A percentile compares a stretch with the other conserved stretches of the same genome.
Conservation (phyloP, 2,329 filamentous ascomycete genomes). For the Aspergillus carbonarius region DNA sequence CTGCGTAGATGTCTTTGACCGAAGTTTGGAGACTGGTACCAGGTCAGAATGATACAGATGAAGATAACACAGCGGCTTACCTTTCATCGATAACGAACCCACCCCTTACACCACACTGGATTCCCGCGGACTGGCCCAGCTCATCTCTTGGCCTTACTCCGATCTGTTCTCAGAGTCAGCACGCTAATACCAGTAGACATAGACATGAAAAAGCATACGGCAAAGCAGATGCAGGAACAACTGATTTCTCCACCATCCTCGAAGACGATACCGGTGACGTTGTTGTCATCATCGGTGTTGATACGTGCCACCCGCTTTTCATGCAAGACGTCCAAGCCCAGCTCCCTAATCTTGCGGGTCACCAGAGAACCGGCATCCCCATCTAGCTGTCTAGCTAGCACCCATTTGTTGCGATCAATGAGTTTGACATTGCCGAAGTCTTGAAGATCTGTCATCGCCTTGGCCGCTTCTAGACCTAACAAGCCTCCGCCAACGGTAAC, state of each 20-base stretch:
- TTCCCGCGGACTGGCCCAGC: slow-evolving; percentile 66
- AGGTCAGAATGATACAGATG: neutral
- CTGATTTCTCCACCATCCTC: slow-evolving; percentile 76
- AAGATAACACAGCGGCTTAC: slow-evolving; percentile 11
- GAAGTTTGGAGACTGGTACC: slow-evolving; percentile 62
- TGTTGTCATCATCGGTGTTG: slow-evolving; percentile 64
- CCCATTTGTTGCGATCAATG: slow-evolving; percentile 80
- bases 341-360: slow-evolving; percentile 72
- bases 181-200: neutral
- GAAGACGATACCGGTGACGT: slow-evolving; percentile 71
- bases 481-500: slow-evolving; percentile 82
- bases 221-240: slow-evolving; percentile 83
- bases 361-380: slow-evolving; percentile 78
- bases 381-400: slow-evolving; percentile 79
- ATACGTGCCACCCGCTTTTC: slow-evolving; percentile 72
- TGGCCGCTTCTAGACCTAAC: slow-evolving; percentile 82
- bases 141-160: slow-evolving; percentile 80
- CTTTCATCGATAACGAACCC: slow-evolving; percentile 63
- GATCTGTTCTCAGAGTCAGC: slow-evolving; percentile 50
- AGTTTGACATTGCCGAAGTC: slow-evolving; percentile 72
- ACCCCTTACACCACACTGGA: slow-evolving; percentile 69
- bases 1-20: slow-evolving; percentile 72
- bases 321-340: slow-evolving; percentile 79
- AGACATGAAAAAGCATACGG: slow-evolving; percentile 46
- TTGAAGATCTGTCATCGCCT: slow-evolving; percentile 85